Evolutionary conservation across 116 monocot genomes (phyloP).

Genomic region (Papilionanthe hybrid): DNA sequence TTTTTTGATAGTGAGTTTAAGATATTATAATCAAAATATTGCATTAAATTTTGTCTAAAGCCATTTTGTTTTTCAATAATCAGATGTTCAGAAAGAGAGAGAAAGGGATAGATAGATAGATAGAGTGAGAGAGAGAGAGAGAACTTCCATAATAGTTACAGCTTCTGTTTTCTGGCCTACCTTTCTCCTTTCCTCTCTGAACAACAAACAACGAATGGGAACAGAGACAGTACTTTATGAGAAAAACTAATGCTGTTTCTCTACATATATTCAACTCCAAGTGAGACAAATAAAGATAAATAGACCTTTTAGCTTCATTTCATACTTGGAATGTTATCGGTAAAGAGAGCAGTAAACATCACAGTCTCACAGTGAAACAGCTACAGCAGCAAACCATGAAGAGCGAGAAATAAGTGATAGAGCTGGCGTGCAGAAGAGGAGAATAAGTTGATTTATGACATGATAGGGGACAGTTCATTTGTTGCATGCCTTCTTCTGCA

Average conservation of each 20-base stretch:
- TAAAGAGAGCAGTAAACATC: conserved; percentile 5
- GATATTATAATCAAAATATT: too few species aligned
- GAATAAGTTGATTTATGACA: background rate
- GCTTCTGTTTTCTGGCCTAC: background rate
- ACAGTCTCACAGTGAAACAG: background rate
- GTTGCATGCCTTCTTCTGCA: background rate
- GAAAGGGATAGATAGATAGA: too few species aligned
- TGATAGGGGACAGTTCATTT: conserved; percentile 5
- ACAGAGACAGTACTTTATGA: background rate
- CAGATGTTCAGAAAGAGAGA: background rate
- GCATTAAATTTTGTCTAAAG: background rate
- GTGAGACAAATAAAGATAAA: conserved; percentile 2
- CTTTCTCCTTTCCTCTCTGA: background rate
- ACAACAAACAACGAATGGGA: background rate
- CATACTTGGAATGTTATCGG: conserved; percentile 5
- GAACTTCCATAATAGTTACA: background rate
- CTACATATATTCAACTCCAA: background rate
- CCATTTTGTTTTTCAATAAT: background rate
- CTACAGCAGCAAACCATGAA: background rate
- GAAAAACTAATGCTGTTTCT: background rate
- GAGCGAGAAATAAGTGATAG: background rate
- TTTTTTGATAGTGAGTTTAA: too few species aligned
- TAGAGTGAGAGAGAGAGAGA: too few species aligned
- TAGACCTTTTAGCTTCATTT: background rate
- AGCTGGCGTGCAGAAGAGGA: background rate